These are phyloP conservation scores for Camellia lanceoleosa DNA, from an alignment of 148 eudicot genomes.

Conservation along the genomic window DNA sequence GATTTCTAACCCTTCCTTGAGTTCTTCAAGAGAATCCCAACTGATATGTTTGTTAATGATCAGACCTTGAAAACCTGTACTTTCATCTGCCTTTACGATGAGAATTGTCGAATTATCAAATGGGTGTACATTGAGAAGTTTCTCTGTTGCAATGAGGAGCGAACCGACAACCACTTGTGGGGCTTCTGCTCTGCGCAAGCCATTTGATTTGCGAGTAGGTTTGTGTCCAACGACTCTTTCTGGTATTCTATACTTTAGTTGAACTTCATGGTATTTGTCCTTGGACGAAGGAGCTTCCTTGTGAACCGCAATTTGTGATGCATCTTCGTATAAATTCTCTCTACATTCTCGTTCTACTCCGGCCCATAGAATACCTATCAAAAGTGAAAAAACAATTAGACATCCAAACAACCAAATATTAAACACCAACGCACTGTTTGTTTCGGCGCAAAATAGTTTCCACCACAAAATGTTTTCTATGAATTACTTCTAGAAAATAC, in stretches of 20 bases:
- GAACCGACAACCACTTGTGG: slow-evolving; percentile 49
- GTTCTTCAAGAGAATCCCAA: slow-evolving; percentile 54
- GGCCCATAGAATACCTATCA: slow-evolving; percentile 37
- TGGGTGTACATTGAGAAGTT: slow-evolving; percentile 39
- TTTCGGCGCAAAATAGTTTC: too few relatives aligned
- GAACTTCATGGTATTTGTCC: slow-evolving; percentile 31
- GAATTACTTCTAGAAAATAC: too few relatives aligned
- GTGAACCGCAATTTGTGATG: not conserved
- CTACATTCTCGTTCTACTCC: slow-evolving; percentile 25
- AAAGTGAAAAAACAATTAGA: slow-evolving; percentile 9
- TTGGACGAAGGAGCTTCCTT: slow-evolving; percentile 21
- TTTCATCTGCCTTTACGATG: slow-evolving; percentile 55
- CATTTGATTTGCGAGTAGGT: slow-evolving; percentile 13
- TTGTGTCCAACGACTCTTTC: slow-evolving; percentile 20
- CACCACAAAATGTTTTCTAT: too few relatives aligned
- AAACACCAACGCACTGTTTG: not conserved
- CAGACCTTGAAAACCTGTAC: slow-evolving; percentile 68
- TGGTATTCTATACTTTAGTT: slow-evolving; percentile 22
- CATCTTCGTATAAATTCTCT: slow-evolving; percentile 20
- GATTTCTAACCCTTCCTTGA: slow-evolving; percentile 34
- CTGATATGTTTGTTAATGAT: slow-evolving; percentile 67
- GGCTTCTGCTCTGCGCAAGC: slow-evolving; percentile 13
- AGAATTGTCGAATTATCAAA: slow-evolving; percentile 56
- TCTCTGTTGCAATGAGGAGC: slow-evolving; percentile 64
- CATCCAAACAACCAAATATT: not conserved